Evolutionary conservation across 2,329 filamentous ascomycete species (phyloP).

Genomic region (Mollisia scopiformis): DNA sequence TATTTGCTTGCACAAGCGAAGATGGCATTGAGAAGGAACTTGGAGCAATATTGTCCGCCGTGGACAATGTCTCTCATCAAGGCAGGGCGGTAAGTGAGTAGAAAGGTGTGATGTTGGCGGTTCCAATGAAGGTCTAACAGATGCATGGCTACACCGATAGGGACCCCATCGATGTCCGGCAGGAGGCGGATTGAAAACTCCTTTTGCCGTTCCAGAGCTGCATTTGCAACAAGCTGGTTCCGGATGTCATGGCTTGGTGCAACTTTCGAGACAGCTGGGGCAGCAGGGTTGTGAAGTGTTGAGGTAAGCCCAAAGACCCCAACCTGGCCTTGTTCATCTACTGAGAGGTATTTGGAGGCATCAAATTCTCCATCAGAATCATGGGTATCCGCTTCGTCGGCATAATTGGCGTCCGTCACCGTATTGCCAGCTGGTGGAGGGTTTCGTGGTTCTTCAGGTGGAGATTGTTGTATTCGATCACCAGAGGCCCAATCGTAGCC

Average conservation of each 20-base stretch:
- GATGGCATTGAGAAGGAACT: constrained; percentile 45
- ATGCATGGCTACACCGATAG: constrained; percentile 40
- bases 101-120: constrained; percentile 41
- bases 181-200: background rate
- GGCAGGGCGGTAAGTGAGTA: constrained; percentile 43
- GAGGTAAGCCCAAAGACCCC: background rate
- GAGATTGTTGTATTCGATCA: background rate
- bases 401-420: background rate
- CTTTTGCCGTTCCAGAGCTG: background rate
- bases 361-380: background rate
- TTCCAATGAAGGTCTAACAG: constrained; percentile 44
- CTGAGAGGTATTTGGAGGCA: background rate
- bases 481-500: background rate
- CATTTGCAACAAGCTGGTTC: background rate
- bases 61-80: constrained; percentile 43
- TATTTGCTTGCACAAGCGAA: constrained; percentile 44
- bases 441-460: background rate
- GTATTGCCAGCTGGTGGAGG: background rate
- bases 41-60: constrained; percentile 41
- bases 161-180: constrained; percentile 27
- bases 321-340: background rate
- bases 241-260: background rate
- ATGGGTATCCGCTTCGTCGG: background rate
- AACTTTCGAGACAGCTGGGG: background rate
- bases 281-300: background rate